A percentile compares a stretch with the other conserved stretches of the same genome.
These are phyloP conservation scores for Fragaria nilgerrensis DNA, from an alignment of 306 rosid species.

Conservation along the genomic window DNA sequence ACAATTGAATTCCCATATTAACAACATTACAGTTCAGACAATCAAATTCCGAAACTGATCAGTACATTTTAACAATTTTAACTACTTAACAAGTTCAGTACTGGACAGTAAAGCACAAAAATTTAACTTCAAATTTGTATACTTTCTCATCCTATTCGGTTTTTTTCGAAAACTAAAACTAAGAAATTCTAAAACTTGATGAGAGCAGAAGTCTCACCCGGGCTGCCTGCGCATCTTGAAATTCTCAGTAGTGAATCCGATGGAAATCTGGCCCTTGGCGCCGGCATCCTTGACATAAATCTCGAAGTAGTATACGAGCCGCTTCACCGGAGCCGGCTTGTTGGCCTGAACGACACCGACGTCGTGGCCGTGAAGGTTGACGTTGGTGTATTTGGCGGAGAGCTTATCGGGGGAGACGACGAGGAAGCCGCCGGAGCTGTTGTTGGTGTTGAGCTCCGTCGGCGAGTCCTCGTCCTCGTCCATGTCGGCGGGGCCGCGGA, in stretches of 20 bases:
- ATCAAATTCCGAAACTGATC: neutral
- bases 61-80: neutral
- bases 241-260: conserved; percentile 80
- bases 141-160: neutral
- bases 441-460: conserved; percentile 79
- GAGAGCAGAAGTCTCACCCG: conserved; percentile 44
- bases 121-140: neutral
- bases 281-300: conserved; percentile 89
- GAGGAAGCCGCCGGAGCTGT: conserved; percentile 93
- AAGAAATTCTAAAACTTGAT: neutral
- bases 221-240: conserved; percentile 99
- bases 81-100: neutral
- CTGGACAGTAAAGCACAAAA: neutral
- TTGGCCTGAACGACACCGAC: conserved; percentile 93
- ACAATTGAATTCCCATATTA: neutral
- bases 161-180: neutral
- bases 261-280: conserved; percentile 75
- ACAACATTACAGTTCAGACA: neutral
- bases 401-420: conserved; percentile 80
- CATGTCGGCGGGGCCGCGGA: conserved; percentile 34
- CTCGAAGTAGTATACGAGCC: conserved; percentile 85
- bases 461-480: conserved; percentile 74
- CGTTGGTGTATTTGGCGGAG: conserved; percentile 67
- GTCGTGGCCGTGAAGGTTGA: conserved; percentile 85
- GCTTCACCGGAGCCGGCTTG: conserved; percentile 73